Conservation (phyloP, 495 filamentous ascomycete genomes). For the Chaetomidium leptoderma region DNA sequence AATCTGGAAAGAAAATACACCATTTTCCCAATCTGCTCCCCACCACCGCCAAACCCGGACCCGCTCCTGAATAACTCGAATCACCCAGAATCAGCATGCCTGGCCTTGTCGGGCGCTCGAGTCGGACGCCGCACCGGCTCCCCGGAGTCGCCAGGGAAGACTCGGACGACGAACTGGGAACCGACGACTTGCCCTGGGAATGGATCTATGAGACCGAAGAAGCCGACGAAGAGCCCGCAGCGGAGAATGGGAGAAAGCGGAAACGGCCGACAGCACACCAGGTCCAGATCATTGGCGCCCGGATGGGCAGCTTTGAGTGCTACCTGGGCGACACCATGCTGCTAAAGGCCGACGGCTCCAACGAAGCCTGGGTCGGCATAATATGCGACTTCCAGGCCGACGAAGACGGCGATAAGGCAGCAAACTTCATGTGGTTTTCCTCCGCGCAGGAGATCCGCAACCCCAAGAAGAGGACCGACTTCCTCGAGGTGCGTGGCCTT, state of each 20-base stretch:
- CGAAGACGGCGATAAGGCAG: constrained; percentile 61
- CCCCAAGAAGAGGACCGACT: constrained; percentile 79
- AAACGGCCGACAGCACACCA: constrained; percentile 31
- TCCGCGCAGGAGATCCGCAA: constrained; percentile 82
- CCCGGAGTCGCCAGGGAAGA: constrained; percentile 68
- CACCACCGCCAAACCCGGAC: too few species aligned
- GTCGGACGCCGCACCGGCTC: not conserved
- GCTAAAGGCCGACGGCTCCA: constrained; percentile 72
- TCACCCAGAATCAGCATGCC: constrained; percentile 17
- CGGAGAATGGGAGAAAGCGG: constrained; percentile 33
- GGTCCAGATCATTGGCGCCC: constrained; percentile 67
- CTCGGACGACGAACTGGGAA: constrained; percentile 86
- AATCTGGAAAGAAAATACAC: too few species aligned
- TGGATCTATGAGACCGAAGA: constrained; percentile 66
- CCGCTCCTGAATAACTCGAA: too few species aligned
- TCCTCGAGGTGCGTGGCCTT: constrained; percentile 51
- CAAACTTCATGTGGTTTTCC: constrained; percentile 85
- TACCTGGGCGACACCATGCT: constrained; percentile 75
- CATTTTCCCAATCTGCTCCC: not conserved
- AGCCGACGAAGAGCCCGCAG: constrained; percentile 20
- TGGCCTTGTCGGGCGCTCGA: constrained; percentile 8
- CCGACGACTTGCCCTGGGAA: constrained; percentile 84
- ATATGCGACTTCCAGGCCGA: constrained; percentile 72
- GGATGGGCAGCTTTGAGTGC: constrained; percentile 81
- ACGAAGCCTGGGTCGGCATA: constrained; percentile 87